phyloP scores from a whole-genome alignment of 352 stramenopile species.

The Lagenidium giganteum region DNA sequence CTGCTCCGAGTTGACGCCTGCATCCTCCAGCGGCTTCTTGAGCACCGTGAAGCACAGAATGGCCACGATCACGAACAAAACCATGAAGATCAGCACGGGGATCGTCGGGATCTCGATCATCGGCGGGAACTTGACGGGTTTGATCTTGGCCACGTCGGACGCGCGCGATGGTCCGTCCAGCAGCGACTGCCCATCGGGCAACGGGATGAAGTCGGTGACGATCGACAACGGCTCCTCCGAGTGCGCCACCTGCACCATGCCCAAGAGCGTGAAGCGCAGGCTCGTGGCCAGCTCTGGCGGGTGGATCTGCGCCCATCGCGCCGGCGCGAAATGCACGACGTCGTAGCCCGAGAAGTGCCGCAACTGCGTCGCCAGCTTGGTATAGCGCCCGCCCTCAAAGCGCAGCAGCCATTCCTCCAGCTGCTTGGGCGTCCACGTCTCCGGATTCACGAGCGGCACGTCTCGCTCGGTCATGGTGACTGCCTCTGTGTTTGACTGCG shows the following conservation, averaged over 20 bases:
- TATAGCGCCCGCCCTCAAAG: slow-evolving; percentile 75
- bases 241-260: slow-evolving; percentile 79
- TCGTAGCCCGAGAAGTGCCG: slow-evolving; percentile 58
- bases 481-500: too few relatives aligned
- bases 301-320: slow-evolving; percentile 50
- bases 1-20: slow-evolving; percentile 50
- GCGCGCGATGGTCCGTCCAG: not conserved
- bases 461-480: slow-evolving; percentile 28
- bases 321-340: slow-evolving; percentile 58
- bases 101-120: slow-evolving; percentile 77
- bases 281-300: slow-evolving; percentile 66
- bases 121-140: slow-evolving; percentile 69
- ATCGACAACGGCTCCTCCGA: slow-evolving; percentile 57
- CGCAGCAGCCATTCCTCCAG: slow-evolving; percentile 67
- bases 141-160: slow-evolving; percentile 21
- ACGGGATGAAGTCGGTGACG: slow-evolving; percentile 73
- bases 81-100: slow-evolving; percentile 31
- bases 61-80: slow-evolving; percentile 45
- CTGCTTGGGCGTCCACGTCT: slow-evolving; percentile 76
- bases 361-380: slow-evolving; percentile 37
- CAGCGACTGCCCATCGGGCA: slow-evolving; percentile 19
- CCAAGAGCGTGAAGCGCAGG: slow-evolving; percentile 80
- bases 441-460: slow-evolving; percentile 65
- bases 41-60: slow-evolving; percentile 80
- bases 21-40: slow-evolving; percentile 39